Evolutionary conservation across 306 rosid species (phyloP), one percentile per base, ranked within the genome.

Genomic region (Gastrolobium villosum): DNA sequence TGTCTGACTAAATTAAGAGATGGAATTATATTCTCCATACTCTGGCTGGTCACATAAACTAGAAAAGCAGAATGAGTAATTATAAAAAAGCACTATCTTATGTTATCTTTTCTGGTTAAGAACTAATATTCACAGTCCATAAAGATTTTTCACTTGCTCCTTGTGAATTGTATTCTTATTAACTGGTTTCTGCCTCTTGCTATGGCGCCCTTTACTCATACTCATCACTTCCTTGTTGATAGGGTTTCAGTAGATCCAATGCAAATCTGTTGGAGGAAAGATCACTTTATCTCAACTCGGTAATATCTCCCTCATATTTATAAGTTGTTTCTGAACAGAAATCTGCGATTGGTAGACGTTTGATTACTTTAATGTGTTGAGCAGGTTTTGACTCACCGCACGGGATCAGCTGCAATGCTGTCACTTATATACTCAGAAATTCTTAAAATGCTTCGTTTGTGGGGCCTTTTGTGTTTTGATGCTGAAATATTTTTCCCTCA

Each of bases 391-490:
- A 91, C 98, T 20, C 97, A 95, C 72, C 94, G 98, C 54, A 83
- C 95, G 15, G 99, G 96, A 71, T 91, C 97, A 39, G 75, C 87
- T 26, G 90, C 95, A 74, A 84, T 92, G 90, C 89, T 92, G 63
- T 90, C 97, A 5, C 94, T 95, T 59, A 72, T 95, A 79, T 92
- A 89, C 79, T 90, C 96, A 0, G 98, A 95, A 84, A 86, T 95
- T 70, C 67, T 95, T 60, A 95, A 95, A 88, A 95, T 89, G 97
- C 95, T 92, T 77, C 96, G 98, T 40, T 64, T 92, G 54, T 92
- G 98, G 99, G 94, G 98, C 56, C 97, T 95, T 83, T 52, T 95
- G 78, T 87, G 87, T 85, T 95, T 95, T 77, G 99, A 95, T 81
- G 97, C 92, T 26, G 99, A 92, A 83, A 88, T 95, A 80, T 92